Evolutionary conservation across 23 red algal genomes (phyloP), one percentile per base, ranked within the genome.

Genomic region (Gracilaria gracilis): DNA sequence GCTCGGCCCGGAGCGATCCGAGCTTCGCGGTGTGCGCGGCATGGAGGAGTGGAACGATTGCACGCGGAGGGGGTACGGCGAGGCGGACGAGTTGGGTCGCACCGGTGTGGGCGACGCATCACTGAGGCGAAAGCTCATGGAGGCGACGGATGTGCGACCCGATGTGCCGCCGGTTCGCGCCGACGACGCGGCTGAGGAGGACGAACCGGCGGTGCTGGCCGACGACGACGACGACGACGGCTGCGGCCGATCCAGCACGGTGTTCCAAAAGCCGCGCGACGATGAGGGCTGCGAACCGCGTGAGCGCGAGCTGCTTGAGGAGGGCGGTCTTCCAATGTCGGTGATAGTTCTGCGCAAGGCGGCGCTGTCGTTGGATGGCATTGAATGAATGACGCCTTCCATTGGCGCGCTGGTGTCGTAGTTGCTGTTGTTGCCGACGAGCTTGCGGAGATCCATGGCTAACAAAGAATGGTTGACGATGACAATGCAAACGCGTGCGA

Each of bases 101-200:
- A 31, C 9, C 0, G 72, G n/a, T 11, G 39, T 29, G n/a, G n/a
- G 4, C 25, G 72, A 27, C 20, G 72, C 72, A 0, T 28, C 72
- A 33, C 72, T 77, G 34, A 77, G 72, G 5, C 72, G 72, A 31
- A 77, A 77, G 23, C 40, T 49, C 72, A 77, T 77, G 23, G 72
- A 49, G 5, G 72, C 72, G 19, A 77, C 23, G 2, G 72, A 77
- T 20, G 72, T 77, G 20, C 72, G 72, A 31, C 32, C 37, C 0
- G 64, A 69, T 4, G 39, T 25, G 8, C 19, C 72, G 39, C 31
- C 31, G 12, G 39, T 28, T 14, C 72, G 38, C 25, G 72, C 72
- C 0, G 39, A 25, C 0, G 72, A 77, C 4, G 42, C 42, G 11
- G 42, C 4, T 0, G 72, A 77, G 2, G 72, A 77, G 2, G 72